Base-by-base conservation (phyloP, 148 eudicot species). In the Polygonum maritimum region DNA sequence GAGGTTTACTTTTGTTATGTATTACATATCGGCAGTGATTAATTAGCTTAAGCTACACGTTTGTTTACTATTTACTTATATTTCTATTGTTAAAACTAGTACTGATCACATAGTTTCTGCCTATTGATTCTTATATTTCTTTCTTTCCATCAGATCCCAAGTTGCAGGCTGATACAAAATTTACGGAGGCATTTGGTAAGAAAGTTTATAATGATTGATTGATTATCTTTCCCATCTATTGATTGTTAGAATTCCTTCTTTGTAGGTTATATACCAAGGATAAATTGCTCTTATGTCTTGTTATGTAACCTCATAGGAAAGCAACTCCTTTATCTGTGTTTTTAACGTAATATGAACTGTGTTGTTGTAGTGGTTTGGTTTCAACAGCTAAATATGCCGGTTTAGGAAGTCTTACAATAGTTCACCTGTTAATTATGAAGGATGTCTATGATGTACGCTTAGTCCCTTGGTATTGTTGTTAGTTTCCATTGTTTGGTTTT, bases 111-210 rank as follows among this genome's bases (percentile, higher is more conserved):
- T 41, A 72, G 7, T 72, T 13, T 71, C 45, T 62, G 12, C 69
- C 12, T 33, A 8, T 11, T n/a, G 14, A 21, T 45, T 72, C 26
- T 72, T 19, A 44, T 41, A 44, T 36, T 26, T 71, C 73, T 15
- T 22, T 75, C 80, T 82, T 70, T 18, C 75, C 33, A 78, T 81
- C 89, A 95, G 99, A 92, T 89, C 80, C 85, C 62, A 93, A 85
- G 84, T 77, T 83, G 36, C 79, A 89, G 57, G 83, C 80, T 72
- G 93, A 94, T 80, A 84, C 85, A 74, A 94, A 90, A 82, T 86
- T 81, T 74, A 79, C 80, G 83, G 98, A 92, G 84, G 90, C 93
- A 84, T 86, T 86, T 84, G 98, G 98, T 94, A 86, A 90, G 78
- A 76, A 60, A 76, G n/a, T 60, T 76, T 72, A 44, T 45, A 26